Evolutionary conservation across 192 early-diverging fungal genomes (phyloP).

Genomic region (Linnemannia schmuckeri): DNA sequence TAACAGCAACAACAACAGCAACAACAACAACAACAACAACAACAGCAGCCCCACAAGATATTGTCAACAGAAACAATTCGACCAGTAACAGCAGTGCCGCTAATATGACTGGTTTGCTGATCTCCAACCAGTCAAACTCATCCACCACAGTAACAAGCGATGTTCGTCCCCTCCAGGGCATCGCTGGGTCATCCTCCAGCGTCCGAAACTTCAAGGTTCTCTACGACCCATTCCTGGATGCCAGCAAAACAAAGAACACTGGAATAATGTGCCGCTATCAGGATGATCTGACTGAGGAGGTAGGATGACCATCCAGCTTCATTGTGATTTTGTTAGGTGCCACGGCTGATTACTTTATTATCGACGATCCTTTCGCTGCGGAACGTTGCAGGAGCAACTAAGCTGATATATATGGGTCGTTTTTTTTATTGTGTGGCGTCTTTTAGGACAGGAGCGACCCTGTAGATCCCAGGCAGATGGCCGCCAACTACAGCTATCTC

Average conservation of each 20-base stretch:
- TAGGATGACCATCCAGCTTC: constrained; percentile 3
- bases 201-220: constrained; percentile 47
- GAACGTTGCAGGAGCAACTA: constrained; percentile 1
- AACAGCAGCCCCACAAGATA: background rate
- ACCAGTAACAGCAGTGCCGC: constrained; percentile 2
- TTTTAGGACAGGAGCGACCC: constrained; percentile 43
- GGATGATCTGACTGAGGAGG: constrained; percentile 53
- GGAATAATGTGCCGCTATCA: constrained; percentile 50
- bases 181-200: constrained; percentile 11
- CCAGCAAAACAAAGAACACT: constrained; percentile 47
- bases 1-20: constrained; percentile 2
- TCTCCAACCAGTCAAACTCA: background rate
- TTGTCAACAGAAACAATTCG: background rate
- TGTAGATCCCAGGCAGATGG: constrained; percentile 46
- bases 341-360: background rate
- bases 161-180: constrained; percentile 18
- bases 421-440: background rate
- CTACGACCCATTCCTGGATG: constrained; percentile 52
- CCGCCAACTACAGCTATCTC: constrained; percentile 50
- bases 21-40: background rate
- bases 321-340: background rate
- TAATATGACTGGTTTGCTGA: constrained; percentile 9
- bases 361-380: background rate
- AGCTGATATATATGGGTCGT: background rate
- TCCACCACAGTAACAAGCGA: background rate